Percentiles rank a stretch among this genome's conserved stretches.
These are phyloP conservation scores for Melaleuca alternifolia DNA, from an alignment of 345 rosid genomes.

Conservation along the genomic window DNA sequence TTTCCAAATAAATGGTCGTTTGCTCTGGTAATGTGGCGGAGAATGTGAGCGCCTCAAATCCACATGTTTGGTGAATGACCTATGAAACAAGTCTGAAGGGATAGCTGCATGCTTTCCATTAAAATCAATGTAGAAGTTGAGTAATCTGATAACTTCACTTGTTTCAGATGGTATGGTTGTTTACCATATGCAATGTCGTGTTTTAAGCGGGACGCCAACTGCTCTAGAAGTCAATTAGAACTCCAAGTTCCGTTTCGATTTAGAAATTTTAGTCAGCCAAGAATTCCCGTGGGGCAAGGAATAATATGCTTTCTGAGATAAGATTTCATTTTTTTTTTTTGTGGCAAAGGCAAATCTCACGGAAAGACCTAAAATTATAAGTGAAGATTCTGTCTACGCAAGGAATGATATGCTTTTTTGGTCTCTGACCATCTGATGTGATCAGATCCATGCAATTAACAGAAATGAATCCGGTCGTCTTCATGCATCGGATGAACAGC, in stretches of 20 bases:
- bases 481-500: neutral
- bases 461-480: neutral
- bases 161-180: neutral
- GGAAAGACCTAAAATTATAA: neutral
- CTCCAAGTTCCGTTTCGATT: neutral
- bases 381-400: neutral
- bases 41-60: neutral
- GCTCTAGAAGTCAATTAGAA: neutral
- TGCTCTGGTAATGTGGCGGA: neutral
- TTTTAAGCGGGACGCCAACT: neutral
- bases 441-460: neutral
- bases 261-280: neutral
- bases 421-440: neutral
- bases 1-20: neutral
- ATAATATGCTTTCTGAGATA: neutral
- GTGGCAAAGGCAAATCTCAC: neutral
- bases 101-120: neutral
- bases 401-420: neutral
- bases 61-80: neutral
- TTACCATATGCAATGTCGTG: neutral
- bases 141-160: neutral
- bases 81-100: neutral
- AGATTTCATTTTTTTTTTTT: neutral
- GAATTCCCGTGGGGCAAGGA: neutral
- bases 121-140: neutral